phyloP scores from a whole-genome alignment of 768 basidiomycete species.

The Tulasnella sp. region DNA sequence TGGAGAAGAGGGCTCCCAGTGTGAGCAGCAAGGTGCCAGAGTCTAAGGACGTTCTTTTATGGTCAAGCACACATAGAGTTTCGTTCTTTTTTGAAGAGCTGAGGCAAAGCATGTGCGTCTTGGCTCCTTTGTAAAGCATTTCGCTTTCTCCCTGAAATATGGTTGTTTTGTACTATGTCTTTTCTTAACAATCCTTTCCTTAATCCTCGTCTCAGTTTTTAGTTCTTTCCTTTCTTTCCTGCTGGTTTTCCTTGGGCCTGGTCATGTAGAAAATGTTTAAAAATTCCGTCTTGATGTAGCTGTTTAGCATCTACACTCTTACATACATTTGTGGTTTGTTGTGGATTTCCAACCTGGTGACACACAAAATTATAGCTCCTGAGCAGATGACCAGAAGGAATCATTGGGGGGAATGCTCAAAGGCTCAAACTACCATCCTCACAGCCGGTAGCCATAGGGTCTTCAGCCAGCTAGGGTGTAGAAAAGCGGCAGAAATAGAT shows the following conservation, averaged over 20 bases:
- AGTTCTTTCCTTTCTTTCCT: not conserved
- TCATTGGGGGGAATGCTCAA: too few species aligned
- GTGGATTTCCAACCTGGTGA: not conserved
- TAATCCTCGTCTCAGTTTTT: not conserved
- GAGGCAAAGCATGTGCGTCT: not conserved
- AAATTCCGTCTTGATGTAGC: not conserved
- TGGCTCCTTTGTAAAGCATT: not conserved
- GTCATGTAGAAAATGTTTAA: not conserved
- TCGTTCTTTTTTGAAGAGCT: not conserved
- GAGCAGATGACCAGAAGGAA: too few species aligned
- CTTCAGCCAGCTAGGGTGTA: too few species aligned
- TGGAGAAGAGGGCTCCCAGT: slow-evolving; percentile 1
- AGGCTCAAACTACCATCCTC: too few species aligned
- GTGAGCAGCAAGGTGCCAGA: not conserved
- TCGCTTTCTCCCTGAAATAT: not conserved
- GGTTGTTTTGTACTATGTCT: not conserved
- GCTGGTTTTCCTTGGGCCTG: too few species aligned
- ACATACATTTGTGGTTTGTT: not conserved
- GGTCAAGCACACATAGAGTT: not conserved
- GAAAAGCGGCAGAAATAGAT: too few species aligned
- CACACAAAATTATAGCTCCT: too few species aligned
- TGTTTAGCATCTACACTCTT: not conserved
- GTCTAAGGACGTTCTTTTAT: not conserved
- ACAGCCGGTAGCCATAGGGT: too few species aligned
- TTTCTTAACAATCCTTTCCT: not conserved